Evolutionary conservation across 371 early-diverging fungal genomes (phyloP).

Genomic region (Parasitella parasitica): DNA sequence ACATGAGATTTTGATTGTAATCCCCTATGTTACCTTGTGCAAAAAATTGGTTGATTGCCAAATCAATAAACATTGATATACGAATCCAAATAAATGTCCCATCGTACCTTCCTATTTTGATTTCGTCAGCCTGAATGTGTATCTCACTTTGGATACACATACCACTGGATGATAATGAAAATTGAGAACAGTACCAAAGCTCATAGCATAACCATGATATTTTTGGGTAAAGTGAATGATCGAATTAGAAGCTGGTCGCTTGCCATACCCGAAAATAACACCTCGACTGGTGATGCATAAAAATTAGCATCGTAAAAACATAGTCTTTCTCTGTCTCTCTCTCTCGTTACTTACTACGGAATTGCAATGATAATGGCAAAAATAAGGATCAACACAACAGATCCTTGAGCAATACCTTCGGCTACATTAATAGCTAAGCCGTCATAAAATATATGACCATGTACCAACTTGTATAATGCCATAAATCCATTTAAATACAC

Average conservation of each 20-base stretch:
- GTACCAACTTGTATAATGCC: constrained; percentile 34
- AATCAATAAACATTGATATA: constrained; percentile 40
- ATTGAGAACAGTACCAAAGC: constrained; percentile 43
- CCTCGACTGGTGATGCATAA: constrained; percentile 31
- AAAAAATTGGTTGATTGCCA: constrained; percentile 49
- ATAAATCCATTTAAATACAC: constrained; percentile 37
- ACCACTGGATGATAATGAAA: constrained; percentile 51
- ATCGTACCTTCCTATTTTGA: constrained; percentile 40
- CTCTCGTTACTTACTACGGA: constrained; percentile 24
- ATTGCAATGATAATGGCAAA: constrained; percentile 41
- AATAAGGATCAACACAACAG: constrained; percentile 40
- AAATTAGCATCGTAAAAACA: neutral
- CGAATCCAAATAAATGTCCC: constrained; percentile 41
- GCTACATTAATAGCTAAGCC: constrained; percentile 41
- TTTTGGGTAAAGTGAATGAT: constrained; percentile 35
- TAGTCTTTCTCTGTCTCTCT: too few relatives aligned
- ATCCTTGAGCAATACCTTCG: constrained; percentile 42
- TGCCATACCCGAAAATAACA: constrained; percentile 30
- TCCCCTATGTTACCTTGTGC: constrained; percentile 38
- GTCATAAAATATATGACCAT: constrained; percentile 38
- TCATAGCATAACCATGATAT: constrained; percentile 49
- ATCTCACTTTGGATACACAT: too few relatives aligned
- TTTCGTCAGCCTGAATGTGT: too few relatives aligned
- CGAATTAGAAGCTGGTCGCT: constrained; percentile 17
- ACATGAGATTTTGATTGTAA: too few relatives aligned